Percentiles rank a stretch among this genome's conserved stretches.
Evolutionary conservation across 768 basidiomycete genomes (phyloP).

Genomic region (Boletus eberwhitei): DNA sequence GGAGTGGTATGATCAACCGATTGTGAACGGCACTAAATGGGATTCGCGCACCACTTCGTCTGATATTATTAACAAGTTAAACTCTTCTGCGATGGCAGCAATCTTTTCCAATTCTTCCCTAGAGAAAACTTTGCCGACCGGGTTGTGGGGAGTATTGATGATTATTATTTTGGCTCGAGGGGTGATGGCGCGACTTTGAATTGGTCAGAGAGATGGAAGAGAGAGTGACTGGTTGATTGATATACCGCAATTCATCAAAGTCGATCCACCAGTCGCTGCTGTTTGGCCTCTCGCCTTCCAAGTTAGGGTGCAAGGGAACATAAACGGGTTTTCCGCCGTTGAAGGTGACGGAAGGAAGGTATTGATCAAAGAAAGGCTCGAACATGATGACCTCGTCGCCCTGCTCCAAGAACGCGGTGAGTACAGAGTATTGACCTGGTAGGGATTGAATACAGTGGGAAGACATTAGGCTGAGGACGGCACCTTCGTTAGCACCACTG

Average conservation of each 20-base stretch:
- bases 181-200: conserved; percentile 71
- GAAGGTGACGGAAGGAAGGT: conserved; percentile 89
- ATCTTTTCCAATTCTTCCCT: conserved; percentile 79
- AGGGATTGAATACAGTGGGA: conserved; percentile 1
- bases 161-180: conserved; percentile 92
- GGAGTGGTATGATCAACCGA: background rate
- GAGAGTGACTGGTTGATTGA: background rate
- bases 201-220: conserved; percentile 1
- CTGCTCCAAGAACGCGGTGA: conserved; percentile 84
- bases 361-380: conserved; percentile 98
- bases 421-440: conserved; percentile 85
- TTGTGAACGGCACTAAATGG: background rate
- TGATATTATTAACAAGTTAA: conserved; percentile 87
- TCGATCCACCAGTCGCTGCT: conserved; percentile 87
- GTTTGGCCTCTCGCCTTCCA: conserved; percentile 44
- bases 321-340: conserved; percentile 92
- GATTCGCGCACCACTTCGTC: conserved; percentile 84
- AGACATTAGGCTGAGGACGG: background rate
- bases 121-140: conserved; percentile 96
- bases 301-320: conserved; percentile 92
- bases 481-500: conserved; percentile 96
- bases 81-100: conserved; percentile 84
- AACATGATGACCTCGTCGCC: conserved; percentile 99
- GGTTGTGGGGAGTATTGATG: conserved; percentile 96
- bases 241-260: conserved; percentile 80